Percentiles rank a stretch among this genome's conserved stretches.
phyloP scores from a whole-genome alignment of 2,329 filamentous ascomycete genomes.

The Botrytis hyacinthi region DNA sequence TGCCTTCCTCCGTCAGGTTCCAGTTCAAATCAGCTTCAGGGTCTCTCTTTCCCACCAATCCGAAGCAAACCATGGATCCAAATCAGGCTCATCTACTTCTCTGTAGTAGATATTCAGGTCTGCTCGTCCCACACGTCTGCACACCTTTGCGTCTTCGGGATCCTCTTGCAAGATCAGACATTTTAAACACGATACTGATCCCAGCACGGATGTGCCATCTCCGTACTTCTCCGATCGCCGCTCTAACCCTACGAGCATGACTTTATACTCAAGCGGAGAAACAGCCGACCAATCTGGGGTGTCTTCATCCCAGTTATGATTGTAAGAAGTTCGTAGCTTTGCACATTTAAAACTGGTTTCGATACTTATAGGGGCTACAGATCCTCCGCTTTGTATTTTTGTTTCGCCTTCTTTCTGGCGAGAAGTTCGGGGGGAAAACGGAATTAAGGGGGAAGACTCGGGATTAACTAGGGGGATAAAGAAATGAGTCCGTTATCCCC shows the following conservation, averaged over 20 bases:
- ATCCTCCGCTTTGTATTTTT: not conserved
- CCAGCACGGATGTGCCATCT: accelerated
- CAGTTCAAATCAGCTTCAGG: not conserved
- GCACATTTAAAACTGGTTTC: accelerated
- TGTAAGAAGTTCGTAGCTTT: not conserved
- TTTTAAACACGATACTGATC: accelerated
- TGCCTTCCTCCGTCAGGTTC: not conserved
- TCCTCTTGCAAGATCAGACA: not conserved
- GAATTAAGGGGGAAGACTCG: too few relatives aligned
- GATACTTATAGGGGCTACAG: not conserved
- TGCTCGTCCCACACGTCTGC: not conserved
- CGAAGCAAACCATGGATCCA: not conserved
- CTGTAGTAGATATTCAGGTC: accelerated
- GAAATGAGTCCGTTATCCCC: not conserved
- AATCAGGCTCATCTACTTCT: not conserved
- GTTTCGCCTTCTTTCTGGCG: not conserved
- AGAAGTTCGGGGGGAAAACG: too few relatives aligned
- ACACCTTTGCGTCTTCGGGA: not conserved
- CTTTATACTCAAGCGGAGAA: not conserved
- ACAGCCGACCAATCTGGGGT: accelerated
- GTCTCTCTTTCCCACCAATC: not conserved
- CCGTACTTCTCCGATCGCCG: accelerated
- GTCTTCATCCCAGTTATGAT: accelerated
- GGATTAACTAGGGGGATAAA: too few relatives aligned
- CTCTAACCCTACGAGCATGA: not conserved